Conservation (phyloP, 75 land plant genomes). For the Gnetum montanum region DNA sequence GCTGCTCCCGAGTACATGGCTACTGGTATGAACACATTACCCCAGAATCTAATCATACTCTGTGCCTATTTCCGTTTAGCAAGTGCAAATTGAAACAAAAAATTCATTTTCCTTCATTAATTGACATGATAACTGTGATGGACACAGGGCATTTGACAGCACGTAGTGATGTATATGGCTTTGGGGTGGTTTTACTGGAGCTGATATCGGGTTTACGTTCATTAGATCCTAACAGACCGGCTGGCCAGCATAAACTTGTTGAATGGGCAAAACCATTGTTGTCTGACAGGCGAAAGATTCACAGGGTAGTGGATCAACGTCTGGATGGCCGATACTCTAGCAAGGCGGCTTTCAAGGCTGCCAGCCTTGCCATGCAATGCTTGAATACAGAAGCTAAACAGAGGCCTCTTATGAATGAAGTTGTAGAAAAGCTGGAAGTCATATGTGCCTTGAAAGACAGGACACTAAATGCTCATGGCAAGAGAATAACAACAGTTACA, state of each 20-base stretch:
- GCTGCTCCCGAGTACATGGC: slow-evolving; percentile 16
- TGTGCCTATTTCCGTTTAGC: too few species aligned
- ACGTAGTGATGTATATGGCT: slow-evolving; percentile 63
- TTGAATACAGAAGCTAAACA: slow-evolving; percentile 28
- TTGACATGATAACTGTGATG: too few species aligned
- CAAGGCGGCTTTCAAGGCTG: slow-evolving; percentile 31
- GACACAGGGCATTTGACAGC: slow-evolving; percentile 66
- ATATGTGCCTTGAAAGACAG: slow-evolving; percentile 16
- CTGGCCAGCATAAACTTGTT: slow-evolving; percentile 37
- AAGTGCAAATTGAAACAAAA: too few species aligned
- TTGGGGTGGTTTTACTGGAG: slow-evolving; percentile 67
- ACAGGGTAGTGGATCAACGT: slow-evolving; percentile 33
- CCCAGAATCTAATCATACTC: too few species aligned
- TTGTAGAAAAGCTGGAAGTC: slow-evolving; percentile 22
- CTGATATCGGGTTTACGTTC: slow-evolving; percentile 40
- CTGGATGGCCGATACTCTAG: slow-evolving; percentile 30
- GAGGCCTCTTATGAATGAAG: slow-evolving; percentile 52
- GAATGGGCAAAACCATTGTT: slow-evolving; percentile 45
- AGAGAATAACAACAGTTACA: not conserved
- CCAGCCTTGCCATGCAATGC: slow-evolving; percentile 28
- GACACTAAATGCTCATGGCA: not conserved
- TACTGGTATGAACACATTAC: slow-evolving; percentile 8
- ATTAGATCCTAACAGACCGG: slow-evolving; percentile 37
- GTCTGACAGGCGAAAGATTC: slow-evolving; percentile 23
- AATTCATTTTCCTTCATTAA: too few species aligned